A percentile compares a stretch with the other conserved stretches of the same genome.
Conservation (phyloP, 2,329 filamentous ascomycete species). For the Neofusicoccum sp. region DNA sequence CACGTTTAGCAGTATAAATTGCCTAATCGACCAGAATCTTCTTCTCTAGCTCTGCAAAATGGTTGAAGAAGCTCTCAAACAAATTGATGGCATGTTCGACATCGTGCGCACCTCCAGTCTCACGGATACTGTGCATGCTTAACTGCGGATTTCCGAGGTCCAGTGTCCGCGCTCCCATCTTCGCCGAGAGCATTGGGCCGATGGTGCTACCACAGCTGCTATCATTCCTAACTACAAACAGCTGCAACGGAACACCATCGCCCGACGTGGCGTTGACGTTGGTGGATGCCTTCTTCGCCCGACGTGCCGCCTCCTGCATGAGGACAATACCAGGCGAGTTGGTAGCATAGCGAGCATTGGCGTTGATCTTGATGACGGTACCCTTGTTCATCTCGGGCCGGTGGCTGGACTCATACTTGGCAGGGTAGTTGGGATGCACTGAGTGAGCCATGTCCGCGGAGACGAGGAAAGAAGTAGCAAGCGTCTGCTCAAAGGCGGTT, state of each 20-base stretch:
- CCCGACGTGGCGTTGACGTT: conserved; percentile 45
- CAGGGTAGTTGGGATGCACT: conserved; percentile 90
- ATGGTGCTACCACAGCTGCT: conserved; percentile 94
- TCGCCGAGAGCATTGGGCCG: conserved; percentile 90
- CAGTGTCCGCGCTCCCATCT: conserved; percentile 80
- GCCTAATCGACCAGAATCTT: conserved; percentile 77
- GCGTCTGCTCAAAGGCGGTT: conserved; percentile 90
- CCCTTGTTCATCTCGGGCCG: conserved; percentile 95
- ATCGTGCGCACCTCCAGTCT: conserved; percentile 85
- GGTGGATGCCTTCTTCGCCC: conserved; percentile 48
- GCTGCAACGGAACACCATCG: conserved; percentile 79
- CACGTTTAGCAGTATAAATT: background rate
- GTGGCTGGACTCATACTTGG: conserved; percentile 89
- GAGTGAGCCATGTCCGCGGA: conserved; percentile 98
- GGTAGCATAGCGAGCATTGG: conserved; percentile 94
- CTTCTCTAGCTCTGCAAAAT: conserved; percentile 77
- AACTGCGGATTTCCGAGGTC: conserved; percentile 93
- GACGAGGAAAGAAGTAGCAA: conserved; percentile 86
- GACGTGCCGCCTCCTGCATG: conserved; percentile 77
- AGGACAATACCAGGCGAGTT: conserved; percentile 94
- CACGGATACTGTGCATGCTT: conserved; percentile 95
- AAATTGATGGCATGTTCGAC: conserved; percentile 81
- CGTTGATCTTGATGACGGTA: conserved; percentile 96
- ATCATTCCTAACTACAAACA: conserved; percentile 96
- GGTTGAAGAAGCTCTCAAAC: conserved; percentile 82